Evolutionary conservation across 2,329 filamentous ascomycete genomes (phyloP), one percentile per base, ranked within the genome.

Genomic region (Fusarium sp.): DNA sequence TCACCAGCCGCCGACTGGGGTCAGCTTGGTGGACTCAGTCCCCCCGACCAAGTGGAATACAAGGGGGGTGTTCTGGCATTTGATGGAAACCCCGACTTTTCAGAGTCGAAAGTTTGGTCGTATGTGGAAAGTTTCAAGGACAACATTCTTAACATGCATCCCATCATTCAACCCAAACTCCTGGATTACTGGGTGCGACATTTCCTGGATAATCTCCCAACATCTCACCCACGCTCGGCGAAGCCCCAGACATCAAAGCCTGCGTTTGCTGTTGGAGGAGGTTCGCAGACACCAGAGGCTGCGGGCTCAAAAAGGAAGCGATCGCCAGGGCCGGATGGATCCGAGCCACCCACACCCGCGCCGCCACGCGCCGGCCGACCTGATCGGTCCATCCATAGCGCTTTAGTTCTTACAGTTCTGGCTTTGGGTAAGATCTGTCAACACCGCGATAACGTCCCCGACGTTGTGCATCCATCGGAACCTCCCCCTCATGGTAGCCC

Each of bases 341-440:
- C 73, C 7, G 77, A 80, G 34, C 72, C 76, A 34, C 66, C 73
- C 70, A 80, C 74, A 49, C 66, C 80, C 63, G 64, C 67, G 18
- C 66, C 63, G 33, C 66, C 66, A 34, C 86, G 84, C 70, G 79
- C 81, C 8, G 82, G 84, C 5, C 83, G 83, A 58, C 88, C 88
- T 4, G 87, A 86, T 69, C 85, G 91, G 53, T 93, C 91, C 9
- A 89, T 96, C 17, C 87, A 90, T 54, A 97, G 93, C 71, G 94
- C 94, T 0, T 85, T 98, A 39, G 88, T 98, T 2, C 85, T 98
- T 4, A 84, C 95, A 6, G 89, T 97, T 1, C 84, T 98, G 55
- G 95, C 95, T 0, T 82, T 99, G 7, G 96, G 96, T 18, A 94
- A 94, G 75, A 92, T 98, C 14, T 95, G 93, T 73, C 77, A 84